Evolutionary conservation across 257 asterid genomes (phyloP).

Genomic region (Penstemon eatonii): DNA sequence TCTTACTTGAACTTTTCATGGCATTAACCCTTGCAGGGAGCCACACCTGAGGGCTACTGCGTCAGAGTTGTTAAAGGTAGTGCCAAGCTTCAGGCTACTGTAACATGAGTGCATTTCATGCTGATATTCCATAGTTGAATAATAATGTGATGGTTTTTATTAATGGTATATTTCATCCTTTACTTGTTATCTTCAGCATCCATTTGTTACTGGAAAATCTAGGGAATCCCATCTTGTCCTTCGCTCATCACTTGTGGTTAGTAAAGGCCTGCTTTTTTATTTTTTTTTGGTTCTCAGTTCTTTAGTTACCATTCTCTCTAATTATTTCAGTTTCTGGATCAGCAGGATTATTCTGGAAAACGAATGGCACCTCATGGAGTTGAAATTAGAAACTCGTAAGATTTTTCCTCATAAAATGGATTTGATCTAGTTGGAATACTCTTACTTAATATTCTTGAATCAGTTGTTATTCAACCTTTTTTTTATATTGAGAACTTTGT

Average conservation of each 20-base stretch:
- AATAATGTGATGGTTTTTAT: conserved; percentile 5
- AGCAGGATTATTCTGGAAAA: conserved; percentile 62
- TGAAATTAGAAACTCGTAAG: conserved; percentile 73
- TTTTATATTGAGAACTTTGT: conserved; percentile 5
- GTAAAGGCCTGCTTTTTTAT: conserved; percentile 38
- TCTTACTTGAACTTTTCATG: conserved; percentile 24
- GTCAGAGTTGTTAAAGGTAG: conserved; percentile 87
- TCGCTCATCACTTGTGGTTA: conserved; percentile 60
- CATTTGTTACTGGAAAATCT: conserved; percentile 81
- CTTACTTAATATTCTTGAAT: conserved; percentile 6
- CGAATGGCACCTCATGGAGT: conserved; percentile 45
- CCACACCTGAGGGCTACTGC: conserved; percentile 85
- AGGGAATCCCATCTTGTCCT: conserved; percentile 57
- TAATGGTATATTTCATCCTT: conserved; percentile 26
- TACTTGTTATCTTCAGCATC: conserved; percentile 66
- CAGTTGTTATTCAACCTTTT: conserved; percentile 11
- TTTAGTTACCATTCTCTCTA: conserved; percentile 16
- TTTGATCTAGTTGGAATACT: conserved; percentile 3
- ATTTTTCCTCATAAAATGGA: conserved; percentile 12
- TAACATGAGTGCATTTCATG: conserved; percentile 9
- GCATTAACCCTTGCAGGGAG: conserved; percentile 60
- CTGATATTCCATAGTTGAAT: conserved; percentile 4
- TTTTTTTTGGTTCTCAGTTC: conserved; percentile 23
- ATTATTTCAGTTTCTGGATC: conserved; percentile 28
- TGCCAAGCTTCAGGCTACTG: conserved; percentile 20